These are phyloP conservation scores for Oryza rufipogon DNA, from an alignment of 176 grass and related monocot genomes.

Conservation along the genomic window DNA sequence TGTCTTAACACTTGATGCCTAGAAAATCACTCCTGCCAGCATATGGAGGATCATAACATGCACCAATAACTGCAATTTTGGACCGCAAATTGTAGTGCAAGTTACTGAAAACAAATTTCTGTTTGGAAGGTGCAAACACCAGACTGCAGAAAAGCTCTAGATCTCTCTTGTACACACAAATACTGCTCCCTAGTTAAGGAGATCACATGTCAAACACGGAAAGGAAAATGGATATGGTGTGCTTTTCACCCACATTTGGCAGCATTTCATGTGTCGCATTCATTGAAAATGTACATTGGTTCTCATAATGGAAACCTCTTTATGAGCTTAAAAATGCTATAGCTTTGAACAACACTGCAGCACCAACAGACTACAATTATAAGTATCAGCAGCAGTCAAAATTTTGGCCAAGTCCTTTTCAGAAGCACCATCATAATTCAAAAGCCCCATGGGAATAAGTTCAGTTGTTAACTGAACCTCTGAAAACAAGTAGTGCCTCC, in stretches of 20 bases:
- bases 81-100: background rate
- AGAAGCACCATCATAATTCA: background rate
- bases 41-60: background rate
- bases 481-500: background rate
- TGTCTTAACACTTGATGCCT: background rate
- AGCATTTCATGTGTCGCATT: constrained; percentile 33
- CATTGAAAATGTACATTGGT: constrained; percentile 24
- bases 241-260: constrained; percentile 23
- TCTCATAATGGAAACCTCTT: background rate
- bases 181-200: background rate
- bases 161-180: background rate
- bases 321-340: background rate
- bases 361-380: background rate
- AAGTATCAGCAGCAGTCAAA: background rate
- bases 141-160: background rate
- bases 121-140: background rate
- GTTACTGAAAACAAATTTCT: background rate
- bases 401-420: background rate
- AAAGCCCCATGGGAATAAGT: background rate
- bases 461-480: background rate
- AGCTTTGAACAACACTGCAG: background rate
- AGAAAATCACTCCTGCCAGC: background rate
- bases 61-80: background rate
- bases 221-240: background rate
- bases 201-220: constrained; percentile 29